Conservation (phyloP, 2,329 filamentous ascomycete genomes). For the Cytospora mali region DNA sequence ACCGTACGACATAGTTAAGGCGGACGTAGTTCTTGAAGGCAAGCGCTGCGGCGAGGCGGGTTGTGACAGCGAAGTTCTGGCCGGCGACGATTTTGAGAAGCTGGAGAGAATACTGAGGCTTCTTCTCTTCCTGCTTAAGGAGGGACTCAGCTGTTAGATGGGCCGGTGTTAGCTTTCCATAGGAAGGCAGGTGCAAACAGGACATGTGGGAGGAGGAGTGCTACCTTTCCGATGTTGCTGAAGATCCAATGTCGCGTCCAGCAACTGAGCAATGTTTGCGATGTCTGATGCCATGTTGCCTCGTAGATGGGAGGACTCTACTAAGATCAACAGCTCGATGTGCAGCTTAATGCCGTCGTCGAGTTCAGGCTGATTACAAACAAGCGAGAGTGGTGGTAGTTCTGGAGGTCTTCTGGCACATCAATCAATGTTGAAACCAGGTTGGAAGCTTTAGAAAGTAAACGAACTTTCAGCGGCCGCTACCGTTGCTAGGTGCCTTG, state of each 20-base stretch:
- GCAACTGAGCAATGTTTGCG: constrained; percentile 72
- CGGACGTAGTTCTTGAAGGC: constrained; percentile 99
- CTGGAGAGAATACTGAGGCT: constrained; percentile 83
- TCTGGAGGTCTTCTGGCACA: neutral
- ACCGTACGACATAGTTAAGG: constrained; percentile 81
- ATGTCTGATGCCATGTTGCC: constrained; percentile 59
- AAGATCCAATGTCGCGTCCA: constrained; percentile 89
- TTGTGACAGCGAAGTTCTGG: constrained; percentile 71
- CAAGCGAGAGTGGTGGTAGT: neutral
- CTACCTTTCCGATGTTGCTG: constrained; percentile 86
- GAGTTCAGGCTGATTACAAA: neutral
- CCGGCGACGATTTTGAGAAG: constrained; percentile 90
- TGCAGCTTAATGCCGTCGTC: constrained; percentile 12
- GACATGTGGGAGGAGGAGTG: neutral
- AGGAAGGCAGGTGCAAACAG: neutral
- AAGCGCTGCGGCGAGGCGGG: constrained; percentile 82
- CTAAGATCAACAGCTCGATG: constrained; percentile 15
- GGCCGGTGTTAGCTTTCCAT: constrained; percentile 15
- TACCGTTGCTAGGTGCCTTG: constrained; percentile 25
- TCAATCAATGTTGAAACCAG: neutral
- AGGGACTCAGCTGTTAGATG: constrained; percentile 71
- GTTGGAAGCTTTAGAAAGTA: constrained; percentile 24
- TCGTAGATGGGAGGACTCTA: constrained; percentile 6
- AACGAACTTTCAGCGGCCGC: constrained; percentile 19
- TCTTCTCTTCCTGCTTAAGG: constrained; percentile 76